These are phyloP conservation scores for Balansia obtecta DNA, from an alignment of 2,329 filamentous ascomycete species.

Conservation along the genomic window DNA sequence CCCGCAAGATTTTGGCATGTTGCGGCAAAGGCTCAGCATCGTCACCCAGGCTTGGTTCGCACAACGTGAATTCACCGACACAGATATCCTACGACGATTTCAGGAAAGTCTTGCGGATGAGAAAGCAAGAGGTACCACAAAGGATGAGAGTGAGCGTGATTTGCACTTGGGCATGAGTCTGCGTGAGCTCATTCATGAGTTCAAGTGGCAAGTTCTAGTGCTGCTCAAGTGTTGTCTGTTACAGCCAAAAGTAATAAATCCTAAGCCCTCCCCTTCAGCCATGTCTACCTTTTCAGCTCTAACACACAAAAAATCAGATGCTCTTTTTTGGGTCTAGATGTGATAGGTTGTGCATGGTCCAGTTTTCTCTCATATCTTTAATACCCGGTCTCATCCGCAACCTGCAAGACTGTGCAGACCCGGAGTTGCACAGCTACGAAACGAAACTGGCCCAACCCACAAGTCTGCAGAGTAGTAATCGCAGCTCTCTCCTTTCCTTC, in stretches of 20 bases:
- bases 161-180: conserved; percentile 82
- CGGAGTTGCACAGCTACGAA: conserved; percentile 78
- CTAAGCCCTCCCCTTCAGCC: background rate
- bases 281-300: background rate
- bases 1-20: conserved; percentile 78
- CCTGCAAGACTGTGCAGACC: conserved; percentile 90
- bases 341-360: conserved; percentile 93
- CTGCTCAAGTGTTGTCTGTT: conserved; percentile 87
- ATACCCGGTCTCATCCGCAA: conserved; percentile 86
- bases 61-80: conserved; percentile 82
- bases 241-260: conserved; percentile 67
- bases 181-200: conserved; percentile 85
- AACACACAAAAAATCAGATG: conserved; percentile 48
- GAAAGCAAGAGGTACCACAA: conserved; percentile 40
- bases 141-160: conserved; percentile 64
- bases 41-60: conserved; percentile 96
- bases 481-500: conserved; percentile 77
- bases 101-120: conserved; percentile 74
- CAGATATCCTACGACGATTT: conserved; percentile 80
- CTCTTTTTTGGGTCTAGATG: conserved; percentile 97
- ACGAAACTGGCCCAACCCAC: conserved; percentile 64
- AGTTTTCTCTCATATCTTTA: conserved; percentile 90
- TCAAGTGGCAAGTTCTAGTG: conserved; percentile 87
- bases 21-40: conserved; percentile 78
- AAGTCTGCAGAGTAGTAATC: conserved; percentile 81